Evolutionary conservation across 306 rosid genomes (phyloP), one percentile per base, ranked within the genome.

Genomic region (Cicer pinnatifidum): DNA sequence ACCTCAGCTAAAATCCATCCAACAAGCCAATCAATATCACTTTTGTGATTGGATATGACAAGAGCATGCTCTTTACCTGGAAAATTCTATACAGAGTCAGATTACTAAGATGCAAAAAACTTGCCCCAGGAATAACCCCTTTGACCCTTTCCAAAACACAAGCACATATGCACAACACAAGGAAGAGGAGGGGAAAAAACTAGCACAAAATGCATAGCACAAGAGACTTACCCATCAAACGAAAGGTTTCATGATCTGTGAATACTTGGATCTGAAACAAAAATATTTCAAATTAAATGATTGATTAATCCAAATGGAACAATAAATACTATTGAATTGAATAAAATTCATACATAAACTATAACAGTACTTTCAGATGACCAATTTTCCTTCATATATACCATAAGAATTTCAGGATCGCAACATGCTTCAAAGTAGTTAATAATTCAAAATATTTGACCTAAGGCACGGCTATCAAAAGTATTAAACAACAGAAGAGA

Each of bases 1-100:
- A 93, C 98, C 98, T 91, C 89, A 78, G 97, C 93, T 75, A 89
- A 75, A 74, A 89, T 83, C 98, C 97, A 91, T 81, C 96, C 96
- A 84, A 91, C 90, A 72, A 93, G 97, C 98, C 98, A 93, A 81
- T 93, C 97, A 72, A 91, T 91, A 52, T 90, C 98, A 83, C 98
- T 93, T 88, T 72, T 87, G 77, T 93, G 98, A 83, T 93, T 93
- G 80, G 64, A 89, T 71, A 91, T 39, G 61, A 88, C 86, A 78
- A 93, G 97, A 5, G 98, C 98, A 62, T 91, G 97, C 73, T 93
- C 98, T 85, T 88, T 86, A 71, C 97, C 97, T 93, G 90, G 58
- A 80, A 84, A 85, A 69, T 76, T 50, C 11, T 47, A 67, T 58
- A 76, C 39, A 57, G 33, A 67, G 77, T 58, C 33, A 72, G 58